Percentiles rank a stretch among this genome's conserved stretches.
Evolutionary conservation across 2,329 filamentous ascomycete genomes (phyloP).

Genomic region (Drechslera avenae): DNA sequence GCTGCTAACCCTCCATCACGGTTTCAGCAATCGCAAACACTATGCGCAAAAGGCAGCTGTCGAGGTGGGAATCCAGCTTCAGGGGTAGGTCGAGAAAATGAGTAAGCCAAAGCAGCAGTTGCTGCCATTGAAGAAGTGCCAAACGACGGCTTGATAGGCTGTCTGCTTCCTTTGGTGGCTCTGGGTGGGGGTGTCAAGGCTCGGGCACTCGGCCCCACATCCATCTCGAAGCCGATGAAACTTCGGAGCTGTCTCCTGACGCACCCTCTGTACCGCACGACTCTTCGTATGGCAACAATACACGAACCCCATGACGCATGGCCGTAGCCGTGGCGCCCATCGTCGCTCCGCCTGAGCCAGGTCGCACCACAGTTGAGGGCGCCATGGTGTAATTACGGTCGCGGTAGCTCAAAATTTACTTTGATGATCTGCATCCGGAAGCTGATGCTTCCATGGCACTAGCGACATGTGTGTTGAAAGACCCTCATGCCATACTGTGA

Average conservation of each 20-base stretch:
- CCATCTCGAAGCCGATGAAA: conserved; percentile 30
- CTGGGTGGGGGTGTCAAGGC: conserved; percentile 7
- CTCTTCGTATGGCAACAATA: conserved; percentile 33
- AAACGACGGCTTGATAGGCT: background rate
- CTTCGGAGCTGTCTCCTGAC: conserved; percentile 21
- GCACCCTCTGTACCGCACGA: conserved; percentile 28
- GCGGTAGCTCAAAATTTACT: background rate
- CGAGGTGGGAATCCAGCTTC: background rate
- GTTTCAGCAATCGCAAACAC: background rate
- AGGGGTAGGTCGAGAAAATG: too few species aligned
- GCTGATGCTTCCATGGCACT: conserved; percentile 25
- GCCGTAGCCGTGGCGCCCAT: background rate
- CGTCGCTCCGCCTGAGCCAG: conserved; percentile 9
- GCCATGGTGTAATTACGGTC: conserved; percentile 9
- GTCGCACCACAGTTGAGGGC: conserved; percentile 21
- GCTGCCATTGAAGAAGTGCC: background rate
- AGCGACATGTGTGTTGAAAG: conserved; percentile 10
- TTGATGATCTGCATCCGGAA: conserved; percentile 23
- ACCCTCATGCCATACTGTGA: conserved; percentile 9
- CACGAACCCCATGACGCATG: conserved; percentile 16
- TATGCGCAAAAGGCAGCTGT: background rate
- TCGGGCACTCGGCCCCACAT: conserved; percentile 11
- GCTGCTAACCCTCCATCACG: background rate
- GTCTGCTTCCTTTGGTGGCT: background rate
- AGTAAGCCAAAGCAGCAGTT: too few species aligned